Conservation (phyloP, 2,329 filamentous ascomycete species). For the Orbilia oligospora region DNA sequence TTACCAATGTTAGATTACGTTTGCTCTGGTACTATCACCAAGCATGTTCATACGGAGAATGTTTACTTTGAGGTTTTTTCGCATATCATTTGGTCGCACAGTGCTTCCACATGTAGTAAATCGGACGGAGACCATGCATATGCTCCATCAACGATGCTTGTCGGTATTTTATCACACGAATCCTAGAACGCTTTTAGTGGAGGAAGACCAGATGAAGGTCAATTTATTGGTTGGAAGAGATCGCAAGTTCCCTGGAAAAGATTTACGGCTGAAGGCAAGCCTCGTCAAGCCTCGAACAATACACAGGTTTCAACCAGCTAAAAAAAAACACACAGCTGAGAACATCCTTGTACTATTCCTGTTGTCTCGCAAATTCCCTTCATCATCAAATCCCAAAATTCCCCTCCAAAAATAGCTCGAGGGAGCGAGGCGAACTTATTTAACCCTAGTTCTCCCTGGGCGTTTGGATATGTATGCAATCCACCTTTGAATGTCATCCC, state of each 20-base stretch:
- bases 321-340: not conserved
- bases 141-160: not conserved
- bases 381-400: not conserved
- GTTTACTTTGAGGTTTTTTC: not conserved
- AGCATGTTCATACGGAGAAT: not conserved
- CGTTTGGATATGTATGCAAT: conserved; percentile 70
- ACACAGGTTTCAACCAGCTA: not conserved
- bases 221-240: not conserved
- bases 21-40: not conserved
- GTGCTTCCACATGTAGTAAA: not conserved
- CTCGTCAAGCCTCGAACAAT: not conserved
- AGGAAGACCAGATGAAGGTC: not conserved
- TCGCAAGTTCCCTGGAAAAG: not conserved
- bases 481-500: conserved; percentile 82
- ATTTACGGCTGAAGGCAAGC: conserved; percentile 5
- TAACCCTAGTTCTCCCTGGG: conserved; percentile 50
- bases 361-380: not conserved
- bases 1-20: not conserved
- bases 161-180: not conserved
- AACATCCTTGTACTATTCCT: not conserved
- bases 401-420: not conserved
- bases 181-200: not conserved
- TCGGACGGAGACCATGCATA: not conserved
- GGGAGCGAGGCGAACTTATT: conserved; percentile 29
- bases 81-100: conserved; percentile 6